Conservation (phyloP, 2,329 filamentous ascomycete genomes). For the Fonsecaea erecta region DNA sequence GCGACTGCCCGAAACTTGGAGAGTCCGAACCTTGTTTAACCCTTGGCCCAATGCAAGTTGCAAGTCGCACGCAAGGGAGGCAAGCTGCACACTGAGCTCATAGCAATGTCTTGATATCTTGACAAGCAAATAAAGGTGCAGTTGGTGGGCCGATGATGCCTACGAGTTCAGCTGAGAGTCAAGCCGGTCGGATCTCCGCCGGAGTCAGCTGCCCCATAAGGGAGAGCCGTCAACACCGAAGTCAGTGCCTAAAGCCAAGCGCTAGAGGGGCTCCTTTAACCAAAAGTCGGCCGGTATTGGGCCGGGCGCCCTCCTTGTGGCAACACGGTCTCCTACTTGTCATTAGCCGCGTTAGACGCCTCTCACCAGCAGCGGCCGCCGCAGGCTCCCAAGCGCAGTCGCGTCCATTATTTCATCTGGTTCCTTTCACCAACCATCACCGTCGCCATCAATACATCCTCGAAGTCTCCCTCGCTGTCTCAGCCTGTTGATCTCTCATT, state of each 20-base stretch:
- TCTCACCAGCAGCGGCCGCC: conserved; percentile 3
- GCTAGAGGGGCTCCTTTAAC: not conserved
- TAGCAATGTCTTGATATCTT: not conserved
- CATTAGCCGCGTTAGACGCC: conserved; percentile 15
- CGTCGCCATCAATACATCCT: conserved; percentile 7
- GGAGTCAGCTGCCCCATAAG: not conserved
- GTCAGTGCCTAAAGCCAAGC: not conserved
- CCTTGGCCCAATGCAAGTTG: not conserved
- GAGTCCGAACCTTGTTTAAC: conserved; percentile 5
- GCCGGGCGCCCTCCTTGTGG: not conserved
- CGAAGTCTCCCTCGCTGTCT: not conserved
- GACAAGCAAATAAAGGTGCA: not conserved
- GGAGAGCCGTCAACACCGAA: not conserved
- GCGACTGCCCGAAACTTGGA: conserved; percentile 7
- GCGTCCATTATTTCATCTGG: conserved; percentile 19
- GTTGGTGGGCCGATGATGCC: conserved; percentile 1
- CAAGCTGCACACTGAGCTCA: conserved; percentile 3
- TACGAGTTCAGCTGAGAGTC: not conserved
- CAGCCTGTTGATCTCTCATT: not conserved
- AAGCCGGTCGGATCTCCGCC: not conserved
- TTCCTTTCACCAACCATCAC: conserved; percentile 36
- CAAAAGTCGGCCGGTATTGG: not conserved
- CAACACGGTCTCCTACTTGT: not conserved
- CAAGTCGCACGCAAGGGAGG: not conserved
- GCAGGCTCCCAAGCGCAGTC: conserved; percentile 23